Evolutionary conservation across 2,329 filamentous ascomycete species (phyloP).

Genomic region (Fusarium coffeatum): DNA sequence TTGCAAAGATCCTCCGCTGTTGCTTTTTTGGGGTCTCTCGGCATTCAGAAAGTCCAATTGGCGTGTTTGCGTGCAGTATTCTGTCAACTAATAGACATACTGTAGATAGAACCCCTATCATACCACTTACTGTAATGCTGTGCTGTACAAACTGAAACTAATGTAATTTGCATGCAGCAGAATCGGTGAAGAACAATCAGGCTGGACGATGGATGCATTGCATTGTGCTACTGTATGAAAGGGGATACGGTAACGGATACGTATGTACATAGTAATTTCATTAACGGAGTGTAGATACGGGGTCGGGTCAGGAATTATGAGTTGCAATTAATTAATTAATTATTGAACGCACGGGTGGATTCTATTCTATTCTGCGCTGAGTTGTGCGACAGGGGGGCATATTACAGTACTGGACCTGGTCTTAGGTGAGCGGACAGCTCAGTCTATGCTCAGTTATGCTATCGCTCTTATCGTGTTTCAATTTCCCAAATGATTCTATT

Average conservation of each 20-base stretch:
- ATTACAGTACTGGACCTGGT: not conserved
- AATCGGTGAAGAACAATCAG: slow-evolving; percentile 32
- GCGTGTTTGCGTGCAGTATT: slow-evolving; percentile 17
- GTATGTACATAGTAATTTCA: not conserved
- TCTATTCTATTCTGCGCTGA: slow-evolving; percentile 34
- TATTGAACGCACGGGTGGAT: slow-evolving; percentile 18
- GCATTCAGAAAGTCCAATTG: slow-evolving; percentile 32
- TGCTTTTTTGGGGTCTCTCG: slow-evolving; percentile 30
- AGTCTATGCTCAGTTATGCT: slow-evolving; percentile 27
- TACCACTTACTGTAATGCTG: slow-evolving; percentile 1
- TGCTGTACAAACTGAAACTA: slow-evolving; percentile 13
- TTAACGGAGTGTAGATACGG: not conserved
- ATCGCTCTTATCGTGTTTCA: slow-evolving; percentile 42
- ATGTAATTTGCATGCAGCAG: slow-evolving; percentile 26
- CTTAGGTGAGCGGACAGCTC: not conserved
- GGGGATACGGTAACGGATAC: slow-evolving; percentile 6
- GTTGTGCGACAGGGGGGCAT: slow-evolving; percentile 37
- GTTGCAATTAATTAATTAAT: slow-evolving; percentile 35
- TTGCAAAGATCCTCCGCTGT: slow-evolving; percentile 23
- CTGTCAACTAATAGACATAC: not conserved
- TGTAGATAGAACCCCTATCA: not conserved
- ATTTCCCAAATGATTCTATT: slow-evolving; percentile 38
- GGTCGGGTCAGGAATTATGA: slow-evolving; percentile 21
- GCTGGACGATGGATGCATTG: slow-evolving; percentile 10
- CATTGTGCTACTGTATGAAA: slow-evolving; percentile 34